Base-by-base conservation (phyloP, 2,329 filamentous ascomycete species). In the Exophiala sideris region DNA sequence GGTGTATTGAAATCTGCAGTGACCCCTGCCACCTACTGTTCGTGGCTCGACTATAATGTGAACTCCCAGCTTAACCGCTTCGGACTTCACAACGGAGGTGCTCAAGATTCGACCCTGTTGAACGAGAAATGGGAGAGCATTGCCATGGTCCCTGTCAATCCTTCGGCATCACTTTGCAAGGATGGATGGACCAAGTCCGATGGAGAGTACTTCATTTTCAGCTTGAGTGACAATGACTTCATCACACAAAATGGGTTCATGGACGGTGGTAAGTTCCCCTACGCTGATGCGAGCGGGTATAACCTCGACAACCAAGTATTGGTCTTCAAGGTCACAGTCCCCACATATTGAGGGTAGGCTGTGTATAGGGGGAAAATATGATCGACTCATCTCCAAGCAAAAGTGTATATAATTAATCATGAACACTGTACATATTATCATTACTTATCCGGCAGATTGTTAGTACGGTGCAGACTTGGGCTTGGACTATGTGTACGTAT, bases 101-200 rank as follows among this genome's bases (percentile, higher is more conserved):
- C 69, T 0, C 78, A 85, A 61, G 79, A 87, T 63, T 63, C 70
- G 0, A 71, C 68, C 0, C 69, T 89, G 34, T 65, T 90, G 66
- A 89, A 89, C 63, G 86, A 90, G 74, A 90, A 90, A 66, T 90
- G 87, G 87, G 87, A 91, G 73, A 82, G 80, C 16, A 70, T 90
- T 45, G 80, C 82, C 2, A 66, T 89, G 20, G 76, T 83, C 2
- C 84, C 84, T 1, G 79, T 82, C 5, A 75, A 83, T 62, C 74
- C 75, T 32, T 38, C 39, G 3, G 39, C 24, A 64, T 65, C 34
- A 5, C 47, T 58, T 36, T 58, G 56, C 39, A 52, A 47, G 29
- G 51, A 52, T 20, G 47, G 51, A 7, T 34, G 38, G 11, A 36
- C 45, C 66, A 68, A 18, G 75, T 34, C 39, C 34, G 45, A 80